Base-by-base conservation (phyloP, 441 rosid genomes). In the Euphorbia schlechtendalii region DNA sequence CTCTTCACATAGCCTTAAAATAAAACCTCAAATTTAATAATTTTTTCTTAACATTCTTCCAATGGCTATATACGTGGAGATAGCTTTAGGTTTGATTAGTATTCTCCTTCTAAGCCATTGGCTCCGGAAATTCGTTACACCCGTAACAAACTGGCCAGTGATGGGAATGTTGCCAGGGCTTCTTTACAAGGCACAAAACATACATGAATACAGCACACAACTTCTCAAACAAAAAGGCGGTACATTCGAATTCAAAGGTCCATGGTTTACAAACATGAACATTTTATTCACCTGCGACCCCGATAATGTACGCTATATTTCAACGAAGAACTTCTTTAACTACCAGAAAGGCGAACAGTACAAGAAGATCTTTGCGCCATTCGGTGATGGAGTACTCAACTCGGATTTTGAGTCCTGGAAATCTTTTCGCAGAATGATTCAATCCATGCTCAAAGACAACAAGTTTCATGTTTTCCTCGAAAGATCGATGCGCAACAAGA, bases 91-190 rank as follows among this genome's bases (percentile, higher is more conserved):
- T 24, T 6, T 52, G 27, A 1, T 64, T 14, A 45, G 55, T 30
- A 48, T 65, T 6, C 5, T 64, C 13, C 13, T 59, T 40, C 55
- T 64, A 27, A 52, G 3, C 59, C 25, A 21, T 25, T 59, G 74
- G 68, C 57, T 27, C 6, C 32, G 66, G 63, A 53, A 34, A 4
- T 32, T 8, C 2, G 27, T 61, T 18, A 46, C 71, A 0, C 40
- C 59, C 0, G 59, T 67, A 3, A 67, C 71, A 15, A 68, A 71
- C 32, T 74, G 78, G 84, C 77, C 76, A 5, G 41, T 81, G 15
- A 9, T 76, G 3, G 82, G 82, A 13, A 75, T 73, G 76, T n/a
- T 80, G 15, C 81, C 76, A 1, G 63, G 56, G 12, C 56, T 80
- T 9, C 59, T 73, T 55, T 15, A 2, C 27, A 59, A 75, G 12